A percentile compares a stretch with the other conserved stretches of the same genome.
Conservation (phyloP, 139 green algal species). For the Chlamydomonas incerta region DNA sequence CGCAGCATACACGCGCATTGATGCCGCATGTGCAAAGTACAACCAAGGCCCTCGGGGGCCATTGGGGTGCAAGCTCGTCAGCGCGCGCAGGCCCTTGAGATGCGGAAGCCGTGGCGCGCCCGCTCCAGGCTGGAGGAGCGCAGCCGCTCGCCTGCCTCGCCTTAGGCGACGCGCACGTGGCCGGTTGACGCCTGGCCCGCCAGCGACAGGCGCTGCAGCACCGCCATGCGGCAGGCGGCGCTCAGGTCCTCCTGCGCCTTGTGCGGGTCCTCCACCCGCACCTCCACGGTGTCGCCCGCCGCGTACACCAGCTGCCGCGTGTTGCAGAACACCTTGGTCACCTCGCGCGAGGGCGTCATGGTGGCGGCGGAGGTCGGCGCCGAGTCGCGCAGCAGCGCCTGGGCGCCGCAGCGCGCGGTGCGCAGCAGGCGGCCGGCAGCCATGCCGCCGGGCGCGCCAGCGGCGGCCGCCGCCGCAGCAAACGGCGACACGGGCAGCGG, state of each 20-base stretch:
- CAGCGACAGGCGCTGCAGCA: slow-evolving; percentile 5
- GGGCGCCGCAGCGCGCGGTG: slow-evolving; percentile 20
- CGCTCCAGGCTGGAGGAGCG: too few relatives aligned
- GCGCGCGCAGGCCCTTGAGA: too few relatives aligned
- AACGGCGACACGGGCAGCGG: not conserved
- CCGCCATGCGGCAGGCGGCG: slow-evolving; percentile 23
- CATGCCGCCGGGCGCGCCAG: too few relatives aligned
- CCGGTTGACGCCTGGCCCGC: not conserved
- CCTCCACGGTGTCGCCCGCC: not conserved
- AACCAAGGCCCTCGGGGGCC: too few relatives aligned
- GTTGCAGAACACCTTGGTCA: slow-evolving; percentile 24
- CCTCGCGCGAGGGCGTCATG: not conserved
- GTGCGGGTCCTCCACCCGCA: slow-evolving; percentile 18
- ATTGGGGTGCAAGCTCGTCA: too few relatives aligned
- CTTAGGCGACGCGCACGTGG: too few relatives aligned
- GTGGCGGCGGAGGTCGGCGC: not conserved
- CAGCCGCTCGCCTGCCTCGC: too few relatives aligned
- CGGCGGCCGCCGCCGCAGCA: not conserved
- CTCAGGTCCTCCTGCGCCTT: slow-evolving; percentile 18
- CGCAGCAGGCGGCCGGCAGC: slow-evolving; percentile 16
- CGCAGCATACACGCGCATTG: too few relatives aligned
- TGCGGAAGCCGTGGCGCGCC: too few relatives aligned
- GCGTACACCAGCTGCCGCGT: not conserved
- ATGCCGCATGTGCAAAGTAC: too few relatives aligned
- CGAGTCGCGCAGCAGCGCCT: slow-evolving; percentile 21